phyloP scores from a whole-genome alignment of 176 grass and related monocot genomes.

The Saccharum officinarum region DNA sequence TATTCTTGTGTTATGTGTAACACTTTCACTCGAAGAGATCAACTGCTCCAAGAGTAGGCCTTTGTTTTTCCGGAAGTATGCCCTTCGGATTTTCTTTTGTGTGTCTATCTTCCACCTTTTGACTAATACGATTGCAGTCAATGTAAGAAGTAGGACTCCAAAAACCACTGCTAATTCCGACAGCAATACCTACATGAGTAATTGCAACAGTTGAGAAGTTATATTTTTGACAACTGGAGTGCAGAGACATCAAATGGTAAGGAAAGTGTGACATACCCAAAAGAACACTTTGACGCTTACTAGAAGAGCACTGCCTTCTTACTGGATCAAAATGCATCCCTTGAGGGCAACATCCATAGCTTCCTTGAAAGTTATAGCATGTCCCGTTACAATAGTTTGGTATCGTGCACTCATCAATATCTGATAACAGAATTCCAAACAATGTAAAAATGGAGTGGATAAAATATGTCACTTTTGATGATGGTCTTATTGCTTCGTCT shows the following conservation, averaged over 20 bases:
- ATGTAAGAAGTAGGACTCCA: slow-evolving; percentile 35
- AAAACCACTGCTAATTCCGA: slow-evolving; percentile 43
- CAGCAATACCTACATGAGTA: slow-evolving; percentile 21
- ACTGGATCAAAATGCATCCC: slow-evolving; percentile 19
- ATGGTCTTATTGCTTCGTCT: not conserved
- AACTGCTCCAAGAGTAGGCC: slow-evolving; percentile 38
- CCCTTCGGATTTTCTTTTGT: slow-evolving; percentile 36
- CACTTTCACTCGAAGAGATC: slow-evolving; percentile 24
- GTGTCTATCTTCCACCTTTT: slow-evolving; percentile 27
- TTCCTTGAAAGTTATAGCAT: slow-evolving; percentile 32
- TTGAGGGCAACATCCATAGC: slow-evolving; percentile 18
- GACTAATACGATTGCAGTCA: not conserved
- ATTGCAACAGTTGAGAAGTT: slow-evolving; percentile 14
- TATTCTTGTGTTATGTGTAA: slow-evolving; percentile 45
- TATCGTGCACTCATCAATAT: slow-evolving; percentile 45
- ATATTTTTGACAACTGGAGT: slow-evolving; percentile 4
- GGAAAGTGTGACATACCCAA: slow-evolving; percentile 3
- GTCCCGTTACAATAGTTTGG: slow-evolving; percentile 26
- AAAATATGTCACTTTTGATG: slow-evolving; percentile 7
- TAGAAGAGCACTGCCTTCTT: slow-evolving; percentile 31
- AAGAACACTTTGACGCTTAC: slow-evolving; percentile 33
- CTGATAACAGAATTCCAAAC: slow-evolving; percentile 15
- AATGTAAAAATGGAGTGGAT: not conserved
- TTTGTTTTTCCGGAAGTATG: slow-evolving; percentile 40
- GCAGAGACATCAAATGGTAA: not conserved